Evolutionary conservation across 305 asterid species (phyloP).

Genomic region (Solanum aculeatissimum): DNA sequence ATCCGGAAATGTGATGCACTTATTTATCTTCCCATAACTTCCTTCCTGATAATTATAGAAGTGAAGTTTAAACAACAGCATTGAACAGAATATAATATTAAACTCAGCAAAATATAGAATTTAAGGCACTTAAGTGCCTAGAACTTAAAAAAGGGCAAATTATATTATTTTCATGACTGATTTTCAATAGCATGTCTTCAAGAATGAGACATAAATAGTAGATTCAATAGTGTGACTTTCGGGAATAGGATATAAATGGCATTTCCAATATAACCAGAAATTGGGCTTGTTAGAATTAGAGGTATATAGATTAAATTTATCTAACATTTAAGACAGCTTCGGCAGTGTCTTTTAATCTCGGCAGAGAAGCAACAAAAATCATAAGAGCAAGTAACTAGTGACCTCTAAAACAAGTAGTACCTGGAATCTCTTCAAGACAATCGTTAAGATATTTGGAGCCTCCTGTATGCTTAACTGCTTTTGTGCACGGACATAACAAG

Average conservation of each 20-base stretch:
- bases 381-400: not conserved
- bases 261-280: not conserved
- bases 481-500: slow-evolving; percentile 55
- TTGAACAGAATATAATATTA: not conserved
- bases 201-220: not conserved
- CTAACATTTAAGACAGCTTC: not conserved
- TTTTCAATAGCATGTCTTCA: not conserved
- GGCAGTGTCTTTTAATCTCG: not conserved
- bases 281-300: not conserved
- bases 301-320: not conserved
- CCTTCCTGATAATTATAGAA: slow-evolving; percentile 50
- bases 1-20: slow-evolving; percentile 75
- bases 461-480: slow-evolving; percentile 68
- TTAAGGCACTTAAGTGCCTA: not conserved
- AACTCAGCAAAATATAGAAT: not conserved
- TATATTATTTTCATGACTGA: not conserved
- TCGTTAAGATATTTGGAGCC: slow-evolving; percentile 82
- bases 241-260: not conserved
- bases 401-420: slow-evolving; percentile 14
- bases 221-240: not conserved
- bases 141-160: not conserved
- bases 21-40: slow-evolving; percentile 73
- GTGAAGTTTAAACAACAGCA: not conserved
- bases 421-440: slow-evolving; percentile 87
- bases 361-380: not conserved